These are phyloP conservation scores for Pseudozyma sp. DNA, from an alignment of 1,284 basidiomycete species.

Conservation along the genomic window DNA sequence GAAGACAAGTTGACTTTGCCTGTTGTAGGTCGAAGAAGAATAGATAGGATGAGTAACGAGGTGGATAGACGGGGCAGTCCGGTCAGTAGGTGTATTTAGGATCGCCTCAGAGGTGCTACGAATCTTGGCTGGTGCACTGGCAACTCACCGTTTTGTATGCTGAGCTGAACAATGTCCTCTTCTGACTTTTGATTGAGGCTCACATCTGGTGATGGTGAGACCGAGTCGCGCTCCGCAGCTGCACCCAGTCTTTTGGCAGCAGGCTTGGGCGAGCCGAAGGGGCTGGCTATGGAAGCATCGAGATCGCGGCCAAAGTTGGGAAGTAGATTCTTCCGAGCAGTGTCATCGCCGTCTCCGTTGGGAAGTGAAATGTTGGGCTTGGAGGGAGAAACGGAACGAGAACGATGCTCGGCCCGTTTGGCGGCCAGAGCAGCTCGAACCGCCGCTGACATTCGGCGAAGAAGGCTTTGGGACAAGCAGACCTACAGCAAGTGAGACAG, in stretches of 20 bases:
- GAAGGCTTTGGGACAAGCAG: conserved; percentile 4
- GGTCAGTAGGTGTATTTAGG: not conserved
- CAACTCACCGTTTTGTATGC: conserved; percentile 41
- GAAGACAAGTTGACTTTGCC: conserved; percentile 54
- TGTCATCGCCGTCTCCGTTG: conserved; percentile 10
- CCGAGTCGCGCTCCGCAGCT: conserved; percentile 5
- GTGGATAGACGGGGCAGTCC: not conserved
- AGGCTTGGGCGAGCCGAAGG: conserved; percentile 53
- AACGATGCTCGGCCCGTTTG: conserved; percentile 45
- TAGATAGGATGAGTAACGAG: not conserved
- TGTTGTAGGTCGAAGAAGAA: conserved; percentile 2
- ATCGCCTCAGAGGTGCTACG: not conserved
- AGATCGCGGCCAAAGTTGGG: conserved; percentile 38
- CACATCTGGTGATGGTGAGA: conserved; percentile 12
- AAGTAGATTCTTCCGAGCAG: not conserved
- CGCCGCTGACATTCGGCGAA: conserved; percentile 55
- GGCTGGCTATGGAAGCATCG: conserved; percentile 50
- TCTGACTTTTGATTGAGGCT: conserved; percentile 43
- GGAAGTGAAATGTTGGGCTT: conserved; percentile 20
- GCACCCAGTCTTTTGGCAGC: conserved; percentile 6
- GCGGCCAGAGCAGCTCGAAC: conserved; percentile 58
- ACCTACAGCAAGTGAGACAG: not conserved
- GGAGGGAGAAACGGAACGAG: conserved; percentile 40
- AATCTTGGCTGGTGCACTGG: not conserved
- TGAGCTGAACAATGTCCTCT: conserved; percentile 38